Evolutionary conservation across 495 filamentous ascomycete species (phyloP).

Genomic region (Elaphomyces granulatus): DNA sequence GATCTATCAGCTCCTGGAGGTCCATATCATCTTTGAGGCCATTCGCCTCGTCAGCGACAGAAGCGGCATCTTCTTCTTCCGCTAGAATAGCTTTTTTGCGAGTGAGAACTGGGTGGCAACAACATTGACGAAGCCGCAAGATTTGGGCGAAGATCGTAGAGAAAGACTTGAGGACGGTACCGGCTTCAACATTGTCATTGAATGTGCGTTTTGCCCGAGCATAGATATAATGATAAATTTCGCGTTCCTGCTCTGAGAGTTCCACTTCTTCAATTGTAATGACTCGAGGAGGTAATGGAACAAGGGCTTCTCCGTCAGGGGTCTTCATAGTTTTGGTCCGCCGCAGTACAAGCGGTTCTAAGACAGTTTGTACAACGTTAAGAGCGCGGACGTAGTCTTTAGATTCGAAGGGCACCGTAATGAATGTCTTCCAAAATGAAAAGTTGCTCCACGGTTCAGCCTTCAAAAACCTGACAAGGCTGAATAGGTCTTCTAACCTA

Average conservation of each 20-base stretch:
- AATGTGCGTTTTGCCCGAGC: conserved; percentile 70
- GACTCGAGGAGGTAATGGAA: conserved; percentile 66
- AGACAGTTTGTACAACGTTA: conserved; percentile 91
- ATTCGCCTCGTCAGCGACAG: conserved; percentile 60
- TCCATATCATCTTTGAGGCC: conserved; percentile 96
- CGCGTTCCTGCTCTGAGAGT: conserved; percentile 67
- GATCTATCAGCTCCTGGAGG: conserved; percentile 65
- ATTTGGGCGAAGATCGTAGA: conserved; percentile 97
- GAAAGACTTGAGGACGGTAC: conserved; percentile 84
- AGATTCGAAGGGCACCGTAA: conserved; percentile 89
- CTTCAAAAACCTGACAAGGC: conserved; percentile 73
- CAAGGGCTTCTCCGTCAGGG: conserved; percentile 71
- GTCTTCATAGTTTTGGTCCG: conserved; percentile 98
- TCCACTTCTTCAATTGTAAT: conserved; percentile 77
- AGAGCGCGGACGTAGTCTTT: conserved; percentile 86
- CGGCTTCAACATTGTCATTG: conserved; percentile 71
- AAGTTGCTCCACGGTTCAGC: conserved; percentile 98
- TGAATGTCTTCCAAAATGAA: conserved; percentile 97
- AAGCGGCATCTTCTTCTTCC: conserved; percentile 76
- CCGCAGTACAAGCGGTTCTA: conserved; percentile 89
- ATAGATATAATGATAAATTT: conserved; percentile 84
- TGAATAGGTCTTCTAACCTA: conserved; percentile 92
- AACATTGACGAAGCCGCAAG: conserved; percentile 81
- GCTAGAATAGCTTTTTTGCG: conserved; percentile 70
- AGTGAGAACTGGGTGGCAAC: conserved; percentile 82